phyloP scores from a whole-genome alignment of 2,329 filamentous ascomycete species.

The Nannizziopsis barbatae region DNA sequence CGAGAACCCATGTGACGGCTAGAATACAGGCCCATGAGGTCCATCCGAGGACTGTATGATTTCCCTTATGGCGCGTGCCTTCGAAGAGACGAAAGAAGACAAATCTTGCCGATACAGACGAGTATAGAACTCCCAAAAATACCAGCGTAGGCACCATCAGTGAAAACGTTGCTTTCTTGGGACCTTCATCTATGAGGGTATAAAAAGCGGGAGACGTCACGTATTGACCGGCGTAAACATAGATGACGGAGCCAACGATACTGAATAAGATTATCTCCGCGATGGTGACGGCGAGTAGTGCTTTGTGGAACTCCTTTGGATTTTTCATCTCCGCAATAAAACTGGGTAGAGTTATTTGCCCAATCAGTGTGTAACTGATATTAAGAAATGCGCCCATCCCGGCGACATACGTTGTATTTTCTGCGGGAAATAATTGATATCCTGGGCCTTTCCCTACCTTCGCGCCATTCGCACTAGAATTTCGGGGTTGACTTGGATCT shows the following conservation, averaged over 20 bases:
- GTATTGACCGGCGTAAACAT: conserved; percentile 83
- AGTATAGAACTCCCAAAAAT: conserved; percentile 83
- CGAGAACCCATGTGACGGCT: conserved; percentile 61
- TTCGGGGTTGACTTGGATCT: conserved; percentile 26
- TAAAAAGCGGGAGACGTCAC: conserved; percentile 81
- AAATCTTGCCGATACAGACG: conserved; percentile 79
- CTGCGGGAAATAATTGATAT: conserved; percentile 56
- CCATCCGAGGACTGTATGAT: conserved; percentile 76
- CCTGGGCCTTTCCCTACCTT: conserved; percentile 48
- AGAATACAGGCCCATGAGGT: conserved; percentile 64
- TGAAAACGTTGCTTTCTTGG: conserved; percentile 80
- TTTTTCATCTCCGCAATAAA: conserved; percentile 92
- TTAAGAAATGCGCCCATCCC: conserved; percentile 86
- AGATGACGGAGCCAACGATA: conserved; percentile 67
- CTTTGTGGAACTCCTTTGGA: conserved; percentile 77
- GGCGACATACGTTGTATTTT: conserved; percentile 65
- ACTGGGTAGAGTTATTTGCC: conserved; percentile 83
- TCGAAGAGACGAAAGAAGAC: conserved; percentile 84
- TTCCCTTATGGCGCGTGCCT: conserved; percentile 64
- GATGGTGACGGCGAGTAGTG: conserved; percentile 80
- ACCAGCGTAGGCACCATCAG: conserved; percentile 95
- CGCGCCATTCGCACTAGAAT: conserved; percentile 20
- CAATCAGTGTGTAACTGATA: conserved; percentile 93
- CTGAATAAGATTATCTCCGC: conserved; percentile 79
- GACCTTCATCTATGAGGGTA: conserved; percentile 59